Base-by-base conservation (phyloP, 164 flowering plant genomes). In the Piper betle region DNA sequence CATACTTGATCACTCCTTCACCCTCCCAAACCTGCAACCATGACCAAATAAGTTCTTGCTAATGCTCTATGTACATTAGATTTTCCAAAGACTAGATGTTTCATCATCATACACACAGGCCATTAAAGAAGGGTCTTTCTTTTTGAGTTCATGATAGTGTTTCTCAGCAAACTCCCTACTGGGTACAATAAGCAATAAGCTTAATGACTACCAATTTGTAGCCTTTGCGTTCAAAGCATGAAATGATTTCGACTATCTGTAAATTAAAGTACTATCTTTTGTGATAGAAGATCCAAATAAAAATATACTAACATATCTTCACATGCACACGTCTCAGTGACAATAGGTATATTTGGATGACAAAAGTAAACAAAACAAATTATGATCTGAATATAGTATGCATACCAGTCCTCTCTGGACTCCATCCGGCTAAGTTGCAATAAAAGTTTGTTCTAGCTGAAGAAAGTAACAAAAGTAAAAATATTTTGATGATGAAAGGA, bases 361-460 rank as follows among this genome's bases (percentile, higher is more conserved):
- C 33, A 25, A 46, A 9, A 10, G 3, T 46, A 46, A 0, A 10
- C 15, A 10, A 9, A 15, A 46, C 15, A 46, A 46, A 46, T 5
- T 9, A 15, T 10, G 3, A 6, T 9, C 11, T 12, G 15, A 46
- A 12, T 46, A 10, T 15, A 46, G 12, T 46, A 46, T 46, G 50
- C 50, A 46, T 81, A 93, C 99, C 88, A 93, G 81, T 19, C 97
- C 99, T 75, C 99, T 82, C 70, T 93, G 99, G 55, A 93, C 97
- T 74, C 99, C 99, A 78, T 93, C 99, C 54, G 97, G 99, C 78
- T 93, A 90, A 72, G 90, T 93, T 52, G 97, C 96, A 70, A 93
- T 93, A 74, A 93, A 93, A 62, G 96, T 93, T 53, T 89, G 84
- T 77, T 93, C 99, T 79, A 93, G 57, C 97, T 90, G 72, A 20